A percentile compares a stretch with the other conserved stretches of the same genome.
Evolutionary conservation across 805 yeast species (phyloP).

Genomic region (Wickerhamomyces mucosus): DNA sequence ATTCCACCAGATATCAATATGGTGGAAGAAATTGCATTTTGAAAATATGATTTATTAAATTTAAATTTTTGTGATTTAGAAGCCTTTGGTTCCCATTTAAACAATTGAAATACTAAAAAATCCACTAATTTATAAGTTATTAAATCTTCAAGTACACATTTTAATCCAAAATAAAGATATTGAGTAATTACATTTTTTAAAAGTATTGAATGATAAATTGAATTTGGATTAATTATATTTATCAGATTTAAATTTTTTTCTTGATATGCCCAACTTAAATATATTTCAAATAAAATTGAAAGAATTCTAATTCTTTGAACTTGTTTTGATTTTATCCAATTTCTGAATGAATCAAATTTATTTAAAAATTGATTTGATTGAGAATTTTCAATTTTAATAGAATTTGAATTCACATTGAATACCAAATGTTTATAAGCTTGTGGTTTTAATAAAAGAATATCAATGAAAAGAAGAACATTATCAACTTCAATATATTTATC

Average conservation of each 20-base stretch:
- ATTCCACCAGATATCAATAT: conserved; percentile 70
- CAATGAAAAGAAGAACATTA: conserved; percentile 73
- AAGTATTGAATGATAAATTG: conserved; percentile 25
- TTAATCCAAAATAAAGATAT: conserved; percentile 45
- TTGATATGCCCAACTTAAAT: conserved; percentile 84
- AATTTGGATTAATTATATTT: conserved; percentile 8
- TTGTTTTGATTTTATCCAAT: conserved; percentile 3
- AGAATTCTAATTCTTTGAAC: conserved; percentile 47
- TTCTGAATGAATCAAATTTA: not conserved
- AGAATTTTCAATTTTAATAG: conserved; percentile 35
- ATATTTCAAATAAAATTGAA: conserved; percentile 75
- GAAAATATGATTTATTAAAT: conserved; percentile 17
- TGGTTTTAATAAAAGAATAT: conserved; percentile 72
- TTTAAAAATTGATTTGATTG: conserved; percentile 25
- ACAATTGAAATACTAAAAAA: conserved; percentile 14
- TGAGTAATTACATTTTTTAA: conserved; percentile 33
- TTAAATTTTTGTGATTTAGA: conserved; percentile 5
- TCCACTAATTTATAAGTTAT: conserved; percentile 31
- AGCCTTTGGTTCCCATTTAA: conserved; percentile 22
- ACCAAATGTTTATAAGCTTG: conserved; percentile 85
- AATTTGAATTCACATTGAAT: conserved; percentile 40
- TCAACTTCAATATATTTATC: conserved; percentile 92
- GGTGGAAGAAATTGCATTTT: conserved; percentile 49
- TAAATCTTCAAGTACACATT: conserved; percentile 38
- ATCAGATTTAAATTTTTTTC: conserved; percentile 41